These are phyloP conservation scores for Xylaria sp. DNA, from an alignment of 495 filamentous ascomycete species.

Conservation along the genomic window DNA sequence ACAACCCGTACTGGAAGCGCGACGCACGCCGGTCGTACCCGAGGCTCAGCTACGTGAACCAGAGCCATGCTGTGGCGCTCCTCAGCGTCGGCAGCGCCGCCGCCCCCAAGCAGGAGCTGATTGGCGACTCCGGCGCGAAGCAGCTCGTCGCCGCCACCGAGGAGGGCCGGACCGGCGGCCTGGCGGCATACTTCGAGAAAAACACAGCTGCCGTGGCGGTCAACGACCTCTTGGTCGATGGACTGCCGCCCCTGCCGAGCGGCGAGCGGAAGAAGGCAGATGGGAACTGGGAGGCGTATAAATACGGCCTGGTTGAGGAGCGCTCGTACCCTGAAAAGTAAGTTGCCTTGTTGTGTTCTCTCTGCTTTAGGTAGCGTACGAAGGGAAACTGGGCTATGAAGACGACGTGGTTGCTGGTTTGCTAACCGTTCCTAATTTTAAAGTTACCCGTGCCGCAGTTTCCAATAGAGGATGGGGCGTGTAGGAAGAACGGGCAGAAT, in stretches of 20 bases:
- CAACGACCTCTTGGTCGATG: constrained; percentile 73
- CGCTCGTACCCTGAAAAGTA: constrained; percentile 64
- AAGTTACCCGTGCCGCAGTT: constrained; percentile 58
- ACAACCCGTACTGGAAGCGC: constrained; percentile 98
- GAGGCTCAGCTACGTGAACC: constrained; percentile 77
- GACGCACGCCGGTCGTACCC: constrained; percentile 88
- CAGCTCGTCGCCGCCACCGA: constrained; percentile 82
- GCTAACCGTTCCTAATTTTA: constrained; percentile 13
- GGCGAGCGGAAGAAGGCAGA: constrained; percentile 56
- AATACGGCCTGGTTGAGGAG: constrained; percentile 62
- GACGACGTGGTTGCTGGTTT: not conserved
- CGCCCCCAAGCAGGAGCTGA: constrained; percentile 79
- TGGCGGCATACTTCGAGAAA: constrained; percentile 76
- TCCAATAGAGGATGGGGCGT: constrained; percentile 46
- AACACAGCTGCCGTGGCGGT: constrained; percentile 60
- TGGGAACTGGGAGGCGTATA: constrained; percentile 59
- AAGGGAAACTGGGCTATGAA: not conserved
- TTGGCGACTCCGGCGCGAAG: constrained; percentile 84
- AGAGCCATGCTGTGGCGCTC: constrained; percentile 84
- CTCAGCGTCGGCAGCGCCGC: constrained; percentile 84
- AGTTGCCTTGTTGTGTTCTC: constrained; percentile 40
- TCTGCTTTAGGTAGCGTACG: not conserved
- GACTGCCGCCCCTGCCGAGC: constrained; percentile 83
- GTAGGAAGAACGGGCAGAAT: constrained; percentile 24
- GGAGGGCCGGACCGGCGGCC: constrained; percentile 72